Base-by-base conservation (phyloP, 768 basidiomycete genomes). In the Tricholoma furcatifolium region DNA sequence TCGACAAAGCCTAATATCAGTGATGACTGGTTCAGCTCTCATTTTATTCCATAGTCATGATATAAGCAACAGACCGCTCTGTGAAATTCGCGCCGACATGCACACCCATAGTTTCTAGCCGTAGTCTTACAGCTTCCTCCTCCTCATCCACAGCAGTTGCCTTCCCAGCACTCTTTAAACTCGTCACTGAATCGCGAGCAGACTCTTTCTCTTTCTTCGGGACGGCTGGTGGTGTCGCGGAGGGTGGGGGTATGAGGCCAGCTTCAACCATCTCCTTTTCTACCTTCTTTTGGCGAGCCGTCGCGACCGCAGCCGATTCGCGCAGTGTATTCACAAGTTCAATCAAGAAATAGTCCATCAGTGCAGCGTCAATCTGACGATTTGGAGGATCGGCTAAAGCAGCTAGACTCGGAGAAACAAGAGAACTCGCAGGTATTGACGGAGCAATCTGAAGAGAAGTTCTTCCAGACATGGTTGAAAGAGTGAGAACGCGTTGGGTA, bases 61-160 rank as follows among this genome's bases (percentile, higher is more conserved):
- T 2, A 11, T 24, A 18, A 9, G 7, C 71, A 78, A 54, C 57
- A 8, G 23, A 94, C 94, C 87, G 77, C 75, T 96, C 94, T 1
- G 87, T 82, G 53, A 94, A 82, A 64, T 90, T 92, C 4, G 86
- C 84, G 1, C 94, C 94, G 2, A 95, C 89, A 63, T 93, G 89
- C 60, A 85, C 69, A 0, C 94, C 94, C 54, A 98, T 91, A 6
- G 82, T 75, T 67, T 96, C 93, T 35, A 97, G 70, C 47, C 92
- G 73, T 30, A 78, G 66, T 38, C 83, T 71, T 10, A 92, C 67
- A 8, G 77, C 87, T 45, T 88, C 87, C 45, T 92, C 90, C 12
- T 92, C 88, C 30, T 89, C 88, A 53, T 87, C 85, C 36, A 70
- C 60, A 14, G 60, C 59, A 21, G 57, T 43, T 10, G 67, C 53